A percentile compares a stretch with the other conserved stretches of the same genome.
These are phyloP conservation scores for Hortiboletus flavorubellus DNA, from an alignment of 768 basidiomycete species.

Conservation along the genomic window DNA sequence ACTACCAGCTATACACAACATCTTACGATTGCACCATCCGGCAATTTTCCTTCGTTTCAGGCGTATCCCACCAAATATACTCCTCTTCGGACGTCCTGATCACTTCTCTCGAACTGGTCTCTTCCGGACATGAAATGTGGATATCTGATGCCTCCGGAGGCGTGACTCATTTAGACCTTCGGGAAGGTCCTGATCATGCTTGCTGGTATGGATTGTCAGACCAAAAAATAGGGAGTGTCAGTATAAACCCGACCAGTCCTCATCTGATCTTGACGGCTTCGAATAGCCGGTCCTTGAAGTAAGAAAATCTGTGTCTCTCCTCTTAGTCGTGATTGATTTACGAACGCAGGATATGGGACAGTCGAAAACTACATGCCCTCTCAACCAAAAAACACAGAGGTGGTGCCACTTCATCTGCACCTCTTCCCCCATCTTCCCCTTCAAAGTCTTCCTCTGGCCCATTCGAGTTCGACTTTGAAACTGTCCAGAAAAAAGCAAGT, in stretches of 20 bases:
- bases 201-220: constrained; percentile 65
- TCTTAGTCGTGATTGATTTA: not conserved
- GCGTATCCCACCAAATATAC: constrained; percentile 67
- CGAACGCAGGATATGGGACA: constrained; percentile 70
- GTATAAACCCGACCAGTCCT: constrained; percentile 69
- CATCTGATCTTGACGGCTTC: constrained; percentile 71
- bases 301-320: constrained; percentile 16
- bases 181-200: constrained; percentile 52
- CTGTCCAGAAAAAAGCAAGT: constrained; percentile 48
- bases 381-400: constrained; percentile 19
- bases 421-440: constrained; percentile 27
- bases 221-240: constrained; percentile 75
- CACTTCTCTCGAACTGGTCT: constrained; percentile 65
- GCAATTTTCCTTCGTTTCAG: constrained; percentile 66
- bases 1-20: constrained; percentile 66
- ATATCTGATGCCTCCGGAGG: constrained; percentile 73
- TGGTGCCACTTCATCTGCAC: constrained; percentile 22
- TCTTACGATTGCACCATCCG: constrained; percentile 83
- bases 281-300: constrained; percentile 72
- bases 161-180: constrained; percentile 71
- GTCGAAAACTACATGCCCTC: constrained; percentile 56
- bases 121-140: constrained; percentile 79
- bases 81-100: constrained; percentile 56
- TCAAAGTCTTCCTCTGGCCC: constrained; percentile 9
- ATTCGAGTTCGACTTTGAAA: constrained; percentile 37